These are phyloP conservation scores for Camelina hispida DNA, from an alignment of 345 rosid species.

Conservation along the genomic window DNA sequence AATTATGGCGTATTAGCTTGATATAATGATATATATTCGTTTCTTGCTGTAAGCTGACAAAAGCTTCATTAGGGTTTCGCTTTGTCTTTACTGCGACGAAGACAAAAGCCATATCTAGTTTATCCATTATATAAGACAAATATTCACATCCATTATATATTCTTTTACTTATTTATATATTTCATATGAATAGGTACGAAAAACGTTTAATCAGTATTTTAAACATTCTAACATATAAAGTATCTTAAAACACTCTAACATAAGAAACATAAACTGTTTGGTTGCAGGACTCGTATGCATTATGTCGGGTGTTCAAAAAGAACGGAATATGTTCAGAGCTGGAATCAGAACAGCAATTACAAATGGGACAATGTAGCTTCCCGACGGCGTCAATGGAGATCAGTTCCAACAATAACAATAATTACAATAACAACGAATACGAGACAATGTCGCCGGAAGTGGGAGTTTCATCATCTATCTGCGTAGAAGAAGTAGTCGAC, in stretches of 20 bases:
- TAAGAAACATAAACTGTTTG: not conserved
- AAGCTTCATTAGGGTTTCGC: slow-evolving; percentile 42
- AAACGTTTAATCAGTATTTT: not conserved
- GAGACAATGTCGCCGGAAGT: slow-evolving; percentile 85
- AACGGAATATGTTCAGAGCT: slow-evolving; percentile 75
- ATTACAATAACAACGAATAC: slow-evolving; percentile 39
- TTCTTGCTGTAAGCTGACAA: slow-evolving; percentile 60
- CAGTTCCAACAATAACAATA: slow-evolving; percentile 5
- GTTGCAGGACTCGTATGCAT: slow-evolving; percentile 78
- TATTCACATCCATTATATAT: not conserved
- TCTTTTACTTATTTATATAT: slow-evolving; percentile 20
- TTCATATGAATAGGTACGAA: not conserved
- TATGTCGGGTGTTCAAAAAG: slow-evolving; percentile 96
- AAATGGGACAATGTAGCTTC: slow-evolving; percentile 56
- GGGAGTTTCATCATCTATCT: slow-evolving; percentile 52
- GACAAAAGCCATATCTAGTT: slow-evolving; percentile 44
- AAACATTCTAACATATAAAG: not conserved
- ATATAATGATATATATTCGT: slow-evolving; percentile 58
- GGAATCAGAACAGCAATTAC: slow-evolving; percentile 59
- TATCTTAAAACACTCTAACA: not conserved
- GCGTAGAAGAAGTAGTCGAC: slow-evolving; percentile 68
- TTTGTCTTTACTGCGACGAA: slow-evolving; percentile 53
- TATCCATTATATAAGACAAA: slow-evolving; percentile 35
- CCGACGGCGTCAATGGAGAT: slow-evolving; percentile 53
- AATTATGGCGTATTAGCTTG: not conserved